Evolutionary conservation across 306 rosid species (phyloP).

Genomic region (Arachis hypogaea): DNA sequence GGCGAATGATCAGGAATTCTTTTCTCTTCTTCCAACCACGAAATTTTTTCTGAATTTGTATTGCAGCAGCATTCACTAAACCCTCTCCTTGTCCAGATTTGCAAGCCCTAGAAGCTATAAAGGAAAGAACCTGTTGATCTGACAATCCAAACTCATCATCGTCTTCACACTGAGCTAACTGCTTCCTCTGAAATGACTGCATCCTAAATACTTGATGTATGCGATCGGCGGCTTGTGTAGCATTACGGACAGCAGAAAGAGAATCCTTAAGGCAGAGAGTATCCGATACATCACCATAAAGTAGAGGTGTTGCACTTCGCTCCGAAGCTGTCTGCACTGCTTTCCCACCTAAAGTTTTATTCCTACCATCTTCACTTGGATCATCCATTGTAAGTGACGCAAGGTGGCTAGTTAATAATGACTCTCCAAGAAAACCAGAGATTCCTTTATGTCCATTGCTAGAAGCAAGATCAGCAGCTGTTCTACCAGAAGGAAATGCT

Average conservation of each 20-base stretch:
- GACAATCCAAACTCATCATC: constrained; percentile 54
- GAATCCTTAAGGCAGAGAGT: constrained; percentile 80
- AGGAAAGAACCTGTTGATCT: constrained; percentile 61
- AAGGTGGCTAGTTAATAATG: constrained; percentile 66
- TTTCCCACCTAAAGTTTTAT: constrained; percentile 47
- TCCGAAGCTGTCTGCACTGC: constrained; percentile 67
- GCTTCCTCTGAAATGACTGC: constrained; percentile 78
- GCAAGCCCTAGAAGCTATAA: constrained; percentile 53
- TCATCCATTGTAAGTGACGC: constrained; percentile 61
- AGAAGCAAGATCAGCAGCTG: constrained; percentile 85
- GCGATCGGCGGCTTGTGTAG: constrained; percentile 84
- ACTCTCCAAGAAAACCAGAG: constrained; percentile 86
- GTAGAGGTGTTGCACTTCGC: constrained; percentile 58
- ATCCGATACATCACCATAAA: constrained; percentile 53
- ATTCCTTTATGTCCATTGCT: constrained; percentile 78
- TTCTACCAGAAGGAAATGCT: constrained; percentile 57
- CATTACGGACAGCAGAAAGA: constrained; percentile 82
- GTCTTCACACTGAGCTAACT: constrained; percentile 47
- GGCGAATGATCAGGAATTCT: constrained; percentile 78
- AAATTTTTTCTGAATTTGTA: constrained; percentile 80
- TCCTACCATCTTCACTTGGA: constrained; percentile 45
- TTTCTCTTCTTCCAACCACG: constrained; percentile 95
- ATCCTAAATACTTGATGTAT: constrained; percentile 74
- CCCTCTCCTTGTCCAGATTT: constrained; percentile 57
- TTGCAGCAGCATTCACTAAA: constrained; percentile 63